These are phyloP conservation scores for Stromatinia cepivora DNA, from an alignment of 2,329 filamentous ascomycete species.

Conservation along the genomic window DNA sequence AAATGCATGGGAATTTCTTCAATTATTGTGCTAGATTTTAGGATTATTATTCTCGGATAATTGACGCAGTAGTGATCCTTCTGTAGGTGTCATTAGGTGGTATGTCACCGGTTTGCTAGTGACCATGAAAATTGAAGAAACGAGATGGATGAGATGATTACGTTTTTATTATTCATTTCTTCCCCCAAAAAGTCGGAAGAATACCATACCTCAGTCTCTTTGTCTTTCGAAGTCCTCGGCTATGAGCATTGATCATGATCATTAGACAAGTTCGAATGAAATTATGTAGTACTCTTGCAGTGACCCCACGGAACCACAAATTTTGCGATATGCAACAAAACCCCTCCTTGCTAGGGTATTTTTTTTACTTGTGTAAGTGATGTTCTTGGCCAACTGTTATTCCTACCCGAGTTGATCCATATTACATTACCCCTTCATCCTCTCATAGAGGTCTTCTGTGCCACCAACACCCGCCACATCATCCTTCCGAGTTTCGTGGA, in stretches of 20 bases:
- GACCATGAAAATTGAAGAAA: neutral
- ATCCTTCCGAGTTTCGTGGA: neutral
- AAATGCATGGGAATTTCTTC: slow-evolving; percentile 1
- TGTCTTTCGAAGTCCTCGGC: neutral
- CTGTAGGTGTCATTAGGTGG: neutral
- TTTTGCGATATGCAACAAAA: slow-evolving; percentile 4
- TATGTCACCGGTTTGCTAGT: neutral
- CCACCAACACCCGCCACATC: neutral
- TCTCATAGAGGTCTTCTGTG: neutral
- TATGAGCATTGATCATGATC: neutral
- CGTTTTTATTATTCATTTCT: neutral
- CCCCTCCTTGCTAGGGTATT: neutral
- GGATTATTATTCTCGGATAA: neutral
- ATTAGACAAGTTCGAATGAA: too few species aligned
- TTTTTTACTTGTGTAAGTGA: slow-evolving; percentile 4
- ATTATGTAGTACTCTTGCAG: neutral
- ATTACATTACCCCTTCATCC: neutral
- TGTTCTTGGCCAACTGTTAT: neutral
- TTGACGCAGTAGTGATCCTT: neutral
- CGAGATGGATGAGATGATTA: neutral
- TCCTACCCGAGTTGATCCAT: neutral
- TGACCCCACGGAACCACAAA: neutral
- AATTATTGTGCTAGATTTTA: neutral
- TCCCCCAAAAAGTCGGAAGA: neutral
- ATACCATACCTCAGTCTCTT: neutral